Conservation (phyloP, 2,329 filamentous ascomycete genomes). For the Botryosphaeria dothidea region DNA sequence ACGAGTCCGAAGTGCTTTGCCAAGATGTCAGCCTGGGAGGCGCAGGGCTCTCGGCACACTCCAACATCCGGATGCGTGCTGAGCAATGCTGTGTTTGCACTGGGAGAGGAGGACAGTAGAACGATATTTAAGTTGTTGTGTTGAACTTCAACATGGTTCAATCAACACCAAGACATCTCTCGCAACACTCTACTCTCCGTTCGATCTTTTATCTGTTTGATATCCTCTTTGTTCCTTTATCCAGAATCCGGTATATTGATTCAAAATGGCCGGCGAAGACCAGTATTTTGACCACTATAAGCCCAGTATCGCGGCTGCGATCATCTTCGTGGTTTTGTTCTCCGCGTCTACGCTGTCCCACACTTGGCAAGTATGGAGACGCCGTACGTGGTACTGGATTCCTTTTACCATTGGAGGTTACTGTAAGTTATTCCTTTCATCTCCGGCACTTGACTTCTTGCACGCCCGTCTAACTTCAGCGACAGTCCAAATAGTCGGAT, state of each 20-base stretch:
- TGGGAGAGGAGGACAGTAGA: too few relatives aligned
- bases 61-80: too few relatives aligned
- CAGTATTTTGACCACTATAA: neutral
- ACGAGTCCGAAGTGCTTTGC: neutral
- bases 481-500: slow-evolving; percentile 53
- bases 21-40: neutral
- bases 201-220: too few relatives aligned
- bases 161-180: neutral
- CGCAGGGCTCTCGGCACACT: neutral
- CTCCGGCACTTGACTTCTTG: neutral
- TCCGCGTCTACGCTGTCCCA: slow-evolving; percentile 35
- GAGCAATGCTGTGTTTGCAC: too few relatives aligned
- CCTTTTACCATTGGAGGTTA: slow-evolving; percentile 37
- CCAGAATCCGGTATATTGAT: too few relatives aligned
- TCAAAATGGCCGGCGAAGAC: neutral
- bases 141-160: neutral
- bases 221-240: too few relatives aligned
- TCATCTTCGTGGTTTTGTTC: neutral
- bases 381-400: slow-evolving; percentile 52
- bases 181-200: too few relatives aligned
- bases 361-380: slow-evolving; percentile 38
- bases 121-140: neutral
- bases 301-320: neutral
- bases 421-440: slow-evolving; percentile 8
- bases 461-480: neutral